phyloP scores from a whole-genome alignment of 768 basidiomycete species.

The Hygrocybe coccinea region DNA sequence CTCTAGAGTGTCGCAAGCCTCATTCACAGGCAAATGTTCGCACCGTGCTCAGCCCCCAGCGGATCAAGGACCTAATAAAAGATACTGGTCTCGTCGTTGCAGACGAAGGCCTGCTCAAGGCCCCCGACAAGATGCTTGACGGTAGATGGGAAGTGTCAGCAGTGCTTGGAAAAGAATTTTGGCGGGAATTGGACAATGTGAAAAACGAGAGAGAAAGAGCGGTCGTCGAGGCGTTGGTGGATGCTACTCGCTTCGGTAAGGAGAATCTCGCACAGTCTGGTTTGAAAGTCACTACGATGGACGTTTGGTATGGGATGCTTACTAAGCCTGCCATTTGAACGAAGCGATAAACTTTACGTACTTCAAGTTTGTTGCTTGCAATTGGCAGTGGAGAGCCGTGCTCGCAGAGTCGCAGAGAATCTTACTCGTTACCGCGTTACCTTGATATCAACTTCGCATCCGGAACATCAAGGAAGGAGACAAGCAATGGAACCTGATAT shows the following conservation, averaged over 20 bases:
- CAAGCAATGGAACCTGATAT: too few species aligned
- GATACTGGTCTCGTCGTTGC: constrained; percentile 20
- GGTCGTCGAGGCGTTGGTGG: constrained; percentile 29
- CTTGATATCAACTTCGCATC: too few species aligned
- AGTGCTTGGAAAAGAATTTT: constrained; percentile 21
- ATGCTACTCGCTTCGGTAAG: constrained; percentile 18
- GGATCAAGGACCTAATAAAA: constrained; percentile 24
- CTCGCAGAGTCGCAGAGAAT: too few species aligned
- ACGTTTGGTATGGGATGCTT: constrained; percentile 32
- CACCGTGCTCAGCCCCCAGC: constrained; percentile 31
- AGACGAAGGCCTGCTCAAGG: constrained; percentile 20
- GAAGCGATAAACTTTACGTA: too few species aligned
- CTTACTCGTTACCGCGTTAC: too few species aligned
- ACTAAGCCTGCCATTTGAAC: too few species aligned
- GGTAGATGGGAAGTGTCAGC: constrained; percentile 33
- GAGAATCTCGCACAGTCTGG: constrained; percentile 11
- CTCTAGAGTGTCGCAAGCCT: constrained; percentile 31
- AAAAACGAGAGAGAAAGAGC: constrained; percentile 30
- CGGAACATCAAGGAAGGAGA: too few species aligned
- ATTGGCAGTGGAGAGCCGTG: too few species aligned
- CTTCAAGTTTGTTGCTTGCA: too few species aligned
- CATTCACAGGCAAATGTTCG: constrained; percentile 30
- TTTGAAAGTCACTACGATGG: constrained; percentile 26
- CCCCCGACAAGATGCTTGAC: constrained; percentile 25
- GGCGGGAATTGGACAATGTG: constrained; percentile 20